These are phyloP conservation scores for Catharanthus roseus DNA, from an alignment of 257 asterid species.

Conservation along the genomic window DNA sequence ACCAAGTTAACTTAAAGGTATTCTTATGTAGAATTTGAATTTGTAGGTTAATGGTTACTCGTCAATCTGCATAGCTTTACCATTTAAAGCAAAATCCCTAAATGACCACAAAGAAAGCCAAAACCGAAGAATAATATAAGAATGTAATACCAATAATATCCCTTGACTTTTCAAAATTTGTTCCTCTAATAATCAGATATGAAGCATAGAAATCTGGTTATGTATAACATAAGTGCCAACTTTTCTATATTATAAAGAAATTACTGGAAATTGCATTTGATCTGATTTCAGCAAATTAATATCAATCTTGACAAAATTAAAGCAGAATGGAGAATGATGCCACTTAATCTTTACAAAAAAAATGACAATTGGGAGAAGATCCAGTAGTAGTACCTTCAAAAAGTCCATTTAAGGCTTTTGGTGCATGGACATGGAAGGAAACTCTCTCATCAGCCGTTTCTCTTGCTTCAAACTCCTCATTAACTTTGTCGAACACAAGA, in stretches of 20 bases:
- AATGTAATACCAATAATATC: background rate
- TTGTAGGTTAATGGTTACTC: background rate
- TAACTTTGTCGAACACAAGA: conserved; percentile 46
- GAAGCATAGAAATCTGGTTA: background rate
- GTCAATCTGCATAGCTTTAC: background rate
- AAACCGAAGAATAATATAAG: background rate
- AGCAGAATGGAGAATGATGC: background rate
- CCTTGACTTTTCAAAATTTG: too few relatives aligned
- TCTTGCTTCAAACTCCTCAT: conserved; percentile 53
- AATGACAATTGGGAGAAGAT: background rate
- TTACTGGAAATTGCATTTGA: background rate
- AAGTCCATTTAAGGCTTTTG: conserved; percentile 41
- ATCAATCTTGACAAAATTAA: background rate
- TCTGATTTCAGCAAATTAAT: background rate
- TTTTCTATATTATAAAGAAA: background rate
- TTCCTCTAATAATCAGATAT: background rate
- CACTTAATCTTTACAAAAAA: background rate
- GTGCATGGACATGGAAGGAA: conserved; percentile 46
- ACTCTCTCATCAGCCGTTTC: conserved; percentile 32
- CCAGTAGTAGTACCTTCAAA: conserved; percentile 49
- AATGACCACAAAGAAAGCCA: background rate
- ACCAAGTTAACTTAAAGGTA: background rate
- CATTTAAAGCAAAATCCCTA: background rate
- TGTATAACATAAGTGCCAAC: background rate
- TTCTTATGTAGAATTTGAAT: background rate